phyloP scores from a whole-genome alignment of 208 protist genomes.

The Leishmania tarentolae region DNA sequence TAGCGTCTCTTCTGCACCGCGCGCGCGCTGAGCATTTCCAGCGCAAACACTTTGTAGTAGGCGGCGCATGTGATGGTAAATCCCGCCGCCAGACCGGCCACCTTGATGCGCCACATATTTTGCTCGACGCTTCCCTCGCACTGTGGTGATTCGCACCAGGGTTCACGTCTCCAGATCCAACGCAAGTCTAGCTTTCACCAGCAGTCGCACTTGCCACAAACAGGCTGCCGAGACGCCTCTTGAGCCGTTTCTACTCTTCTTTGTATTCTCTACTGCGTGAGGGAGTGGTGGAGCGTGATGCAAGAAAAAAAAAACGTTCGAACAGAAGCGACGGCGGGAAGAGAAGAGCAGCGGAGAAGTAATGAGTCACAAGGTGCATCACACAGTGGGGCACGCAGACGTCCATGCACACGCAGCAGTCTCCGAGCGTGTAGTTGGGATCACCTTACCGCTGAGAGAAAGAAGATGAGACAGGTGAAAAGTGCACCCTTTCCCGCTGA shows the following conservation, averaged over 20 bases:
- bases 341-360: background rate
- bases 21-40: constrained; percentile 52
- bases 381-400: background rate
- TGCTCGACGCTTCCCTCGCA: too few relatives aligned
- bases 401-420: background rate
- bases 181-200: background rate
- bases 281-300: too few relatives aligned
- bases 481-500: background rate
- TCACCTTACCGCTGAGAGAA: background rate
- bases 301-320: background rate
- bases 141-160: background rate
- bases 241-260: background rate
- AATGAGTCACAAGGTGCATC: background rate
- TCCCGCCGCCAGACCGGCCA: constrained; percentile 50
- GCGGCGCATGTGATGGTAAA: constrained; percentile 35
- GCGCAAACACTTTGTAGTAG: constrained; percentile 62
- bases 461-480: background rate
- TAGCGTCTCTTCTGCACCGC: constrained; percentile 34
- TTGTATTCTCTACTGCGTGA: background rate
- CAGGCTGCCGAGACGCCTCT: background rate
- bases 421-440: background rate
- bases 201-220: background rate
- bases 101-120: constrained; percentile 51
- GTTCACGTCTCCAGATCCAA: background rate
- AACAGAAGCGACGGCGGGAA: background rate